phyloP scores from a whole-genome alignment of 768 basidiomycete species.

The Leccinum uliginosum region DNA sequence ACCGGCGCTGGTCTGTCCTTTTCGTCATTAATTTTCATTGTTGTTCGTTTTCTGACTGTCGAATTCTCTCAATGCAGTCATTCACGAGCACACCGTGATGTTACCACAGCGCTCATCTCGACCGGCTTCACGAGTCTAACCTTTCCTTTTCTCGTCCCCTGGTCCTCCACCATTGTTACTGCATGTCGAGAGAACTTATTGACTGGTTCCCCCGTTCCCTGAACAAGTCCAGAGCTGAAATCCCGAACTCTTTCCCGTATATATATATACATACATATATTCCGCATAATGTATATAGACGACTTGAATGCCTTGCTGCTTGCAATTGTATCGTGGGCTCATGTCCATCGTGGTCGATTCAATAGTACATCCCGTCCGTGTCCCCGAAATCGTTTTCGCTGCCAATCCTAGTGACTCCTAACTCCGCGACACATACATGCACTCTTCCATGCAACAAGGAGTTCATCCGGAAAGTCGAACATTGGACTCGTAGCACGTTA shows the following conservation, averaged over 20 bases:
- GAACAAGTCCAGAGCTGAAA: too few species aligned
- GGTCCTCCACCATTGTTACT: not conserved
- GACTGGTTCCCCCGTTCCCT: too few species aligned
- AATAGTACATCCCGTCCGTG: too few species aligned
- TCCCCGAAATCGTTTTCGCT: too few species aligned
- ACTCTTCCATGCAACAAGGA: not conserved
- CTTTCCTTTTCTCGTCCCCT: not conserved
- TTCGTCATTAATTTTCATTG: not conserved
- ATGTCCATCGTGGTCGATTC: too few species aligned
- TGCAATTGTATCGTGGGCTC: too few species aligned
- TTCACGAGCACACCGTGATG: slow-evolving; percentile 3
- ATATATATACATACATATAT: too few species aligned
- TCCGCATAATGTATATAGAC: not conserved
- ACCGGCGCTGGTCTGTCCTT: slow-evolving; percentile 12
- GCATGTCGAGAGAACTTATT: not conserved
- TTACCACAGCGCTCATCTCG: not conserved
- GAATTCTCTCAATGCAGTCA: slow-evolving; percentile 1
- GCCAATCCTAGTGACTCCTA: too few species aligned
- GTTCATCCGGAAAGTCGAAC: not conserved
- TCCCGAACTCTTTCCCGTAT: not conserved
- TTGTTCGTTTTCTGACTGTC: not conserved
- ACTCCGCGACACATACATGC: not conserved
- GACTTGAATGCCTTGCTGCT: not conserved
- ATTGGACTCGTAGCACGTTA: not conserved
- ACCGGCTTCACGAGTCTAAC: not conserved